Conservation (phyloP, 805 yeast genomes). For the Candida wancherniae region DNA sequence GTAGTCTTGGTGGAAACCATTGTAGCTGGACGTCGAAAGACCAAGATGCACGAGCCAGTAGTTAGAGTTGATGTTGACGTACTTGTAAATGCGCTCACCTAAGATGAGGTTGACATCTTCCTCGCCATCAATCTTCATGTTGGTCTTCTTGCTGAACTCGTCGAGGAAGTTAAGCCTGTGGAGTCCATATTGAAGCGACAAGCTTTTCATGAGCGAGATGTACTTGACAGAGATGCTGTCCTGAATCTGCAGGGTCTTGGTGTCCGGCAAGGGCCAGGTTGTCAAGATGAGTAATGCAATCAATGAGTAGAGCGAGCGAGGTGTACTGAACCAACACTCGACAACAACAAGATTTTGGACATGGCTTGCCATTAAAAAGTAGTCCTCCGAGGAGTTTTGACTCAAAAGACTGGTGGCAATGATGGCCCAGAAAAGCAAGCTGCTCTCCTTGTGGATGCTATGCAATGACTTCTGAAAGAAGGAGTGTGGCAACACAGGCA, state of each 20-base stretch:
- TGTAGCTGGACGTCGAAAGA: constrained; percentile 25
- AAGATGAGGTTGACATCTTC: constrained; percentile 30
- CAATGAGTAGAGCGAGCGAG: constrained; percentile 37
- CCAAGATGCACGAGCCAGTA: constrained; percentile 41
- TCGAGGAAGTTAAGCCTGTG: constrained; percentile 38
- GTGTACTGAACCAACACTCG: constrained; percentile 42
- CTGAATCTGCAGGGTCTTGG: constrained; percentile 18
- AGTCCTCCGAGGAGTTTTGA: constrained; percentile 16
- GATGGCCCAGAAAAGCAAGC: constrained; percentile 39
- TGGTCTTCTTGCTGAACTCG: constrained; percentile 36
- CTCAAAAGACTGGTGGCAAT: constrained; percentile 31
- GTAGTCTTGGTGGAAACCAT: constrained; percentile 30
- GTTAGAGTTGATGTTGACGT: constrained; percentile 38
- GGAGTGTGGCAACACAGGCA: constrained; percentile 15
- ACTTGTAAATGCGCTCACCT: constrained; percentile 40
- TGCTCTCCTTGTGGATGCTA: constrained; percentile 23
- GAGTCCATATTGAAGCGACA: constrained; percentile 39
- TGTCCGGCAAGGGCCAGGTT: constrained; percentile 41
- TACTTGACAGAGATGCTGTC: constrained; percentile 35
- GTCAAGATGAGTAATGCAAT: constrained; percentile 38
- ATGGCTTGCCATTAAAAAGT: constrained; percentile 26
- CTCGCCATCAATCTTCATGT: constrained; percentile 20
- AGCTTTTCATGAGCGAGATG: constrained; percentile 34
- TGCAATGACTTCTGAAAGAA: constrained; percentile 12
- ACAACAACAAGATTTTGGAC: constrained; percentile 36